Evolutionary conservation across 352 stramenopile genomes (phyloP), one percentile per base, ranked within the genome.

Genomic region (Sclerospora graminicola): DNA sequence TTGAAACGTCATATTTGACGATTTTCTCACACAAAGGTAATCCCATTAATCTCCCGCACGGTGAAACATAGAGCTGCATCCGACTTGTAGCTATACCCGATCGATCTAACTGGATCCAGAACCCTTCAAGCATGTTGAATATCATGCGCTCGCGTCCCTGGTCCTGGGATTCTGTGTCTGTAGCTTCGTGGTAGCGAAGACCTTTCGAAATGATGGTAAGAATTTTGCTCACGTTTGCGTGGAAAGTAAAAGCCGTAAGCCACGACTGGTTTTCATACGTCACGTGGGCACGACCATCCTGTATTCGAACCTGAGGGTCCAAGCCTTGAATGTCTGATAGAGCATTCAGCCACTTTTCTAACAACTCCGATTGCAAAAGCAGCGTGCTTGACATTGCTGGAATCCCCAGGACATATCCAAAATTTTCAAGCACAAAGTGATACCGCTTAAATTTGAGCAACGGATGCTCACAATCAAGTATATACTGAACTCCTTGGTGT

Each of bases 351-450:
- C 75, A 93, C 42, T 85, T 86, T 9, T 60, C 54, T 32, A 89
- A 30, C n/a, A 84, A 45, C 27, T 84, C 60, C 0, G 59, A 59
- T 7, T 61, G 53, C 8, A 85, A 41, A 24, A 86, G 58, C 3
- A 87, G 41, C 5, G 79, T 58, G 26, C 63, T 83, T 10, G 66
- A 69, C 57, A 89, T 82, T 0, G 65, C 56, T 19, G 88, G 79
- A 31, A 95, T 97, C 35, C 97, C 89, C 48, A 97, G 82, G n/a
- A 97, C 88, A 57, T 97, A 98, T 27, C 95, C 86, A 34, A 98
- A 87, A 54, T 97, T 86, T 41, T 96, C 76, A 20, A 97, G 64
- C 29, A 97, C 61, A 59, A 92, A 95, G 19, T 89, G 79, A 41
- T 97, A 88, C 13, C 93, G 75, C 46, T 95, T 96, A 45, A 97